Base-by-base conservation (phyloP, 352 stramenopile genomes). In the Poterioochromonas sp. region DNA sequence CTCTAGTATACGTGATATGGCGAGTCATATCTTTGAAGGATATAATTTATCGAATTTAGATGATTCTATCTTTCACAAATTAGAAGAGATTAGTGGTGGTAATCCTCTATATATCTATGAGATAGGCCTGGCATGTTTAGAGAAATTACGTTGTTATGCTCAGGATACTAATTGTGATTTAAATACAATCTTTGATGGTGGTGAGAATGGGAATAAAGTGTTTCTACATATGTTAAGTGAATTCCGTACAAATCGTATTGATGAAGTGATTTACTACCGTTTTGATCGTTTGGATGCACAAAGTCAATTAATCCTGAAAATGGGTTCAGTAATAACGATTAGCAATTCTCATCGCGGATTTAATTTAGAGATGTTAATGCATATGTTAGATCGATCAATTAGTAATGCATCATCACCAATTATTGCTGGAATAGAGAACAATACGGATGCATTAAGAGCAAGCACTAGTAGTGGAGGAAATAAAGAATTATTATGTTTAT, bases 31-130 rank as follows among this genome's bases (percentile, higher is more conserved):
- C 26, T 26, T 26, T 15, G 15, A 26, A 58, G 47, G 26, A 58
- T 26, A 58, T 58, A 15, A 70, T 70, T 35, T 15, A 22, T 22
- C 62, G 29, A 15, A 44, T n/a, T n/a, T n/a, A n/a, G n/a, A 70
- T 70, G 37, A 70, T 43, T 15, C 62, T 5, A 54, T 74, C 5
- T 47, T 29, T 35, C 65, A 54, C 8, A 5, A n/a, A 5, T 18
- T 74, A 51, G 8, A n/a, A 15, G 65, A 54, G 26, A 74, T 29
- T 26, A 74, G 26, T 51, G 65, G 65, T 29, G 65, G 65, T 32
- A 74, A 74, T 74, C 8, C 65, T n/a, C 54, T 74, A 35, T 74
- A 54, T 54, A 26, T 26, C 32, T 74, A 74, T 35, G 65, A 74
- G 32, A 34, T 74, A 54, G 8, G 5, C 3, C 5, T 26, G 22